These are phyloP conservation scores for Leccinum arenicola DNA, from an alignment of 768 basidiomycete species.

Conservation along the genomic window DNA sequence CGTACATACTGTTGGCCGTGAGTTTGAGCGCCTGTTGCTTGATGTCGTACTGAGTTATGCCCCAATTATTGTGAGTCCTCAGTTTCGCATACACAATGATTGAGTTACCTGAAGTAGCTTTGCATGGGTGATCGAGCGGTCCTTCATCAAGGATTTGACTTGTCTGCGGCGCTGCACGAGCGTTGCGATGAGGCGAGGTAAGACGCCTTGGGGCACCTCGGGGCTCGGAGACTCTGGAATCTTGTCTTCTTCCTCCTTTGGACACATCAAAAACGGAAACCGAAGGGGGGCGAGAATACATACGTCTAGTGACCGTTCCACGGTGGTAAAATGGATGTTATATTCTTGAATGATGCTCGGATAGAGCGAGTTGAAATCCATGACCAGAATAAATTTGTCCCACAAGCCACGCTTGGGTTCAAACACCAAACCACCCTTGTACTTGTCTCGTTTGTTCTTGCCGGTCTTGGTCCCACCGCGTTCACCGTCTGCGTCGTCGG, in stretches of 20 bases:
- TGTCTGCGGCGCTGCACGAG: conserved; percentile 49
- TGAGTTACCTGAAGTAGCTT: no score
- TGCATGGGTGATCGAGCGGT: no score
- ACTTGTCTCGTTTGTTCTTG: conserved; percentile 87
- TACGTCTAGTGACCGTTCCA: conserved; percentile 68
- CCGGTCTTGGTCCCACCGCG: conserved; percentile 42
- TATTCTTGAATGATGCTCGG: conserved; percentile 99
- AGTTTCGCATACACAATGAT: no score
- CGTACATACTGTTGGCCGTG: no score
- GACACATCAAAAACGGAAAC: neutral
- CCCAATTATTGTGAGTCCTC: no score
- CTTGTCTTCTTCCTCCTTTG: conserved; percentile 67
- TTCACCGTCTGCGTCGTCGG: conserved; percentile 54
- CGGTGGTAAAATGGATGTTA: conserved; percentile 98
- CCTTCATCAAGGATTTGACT: no score
- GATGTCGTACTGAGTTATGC: no score
- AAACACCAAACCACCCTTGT: conserved; percentile 97
- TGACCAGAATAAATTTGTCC: conserved; percentile 96
- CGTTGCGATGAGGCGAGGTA: conserved; percentile 97
- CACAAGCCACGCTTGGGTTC: conserved; percentile 94
- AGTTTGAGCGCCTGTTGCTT: no score
- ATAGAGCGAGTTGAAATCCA: conserved; percentile 99
- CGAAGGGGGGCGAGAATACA: conserved; percentile 13
- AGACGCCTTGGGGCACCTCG: conserved; percentile 75
- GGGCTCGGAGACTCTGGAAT: conserved; percentile 84